These are phyloP conservation scores for Cyphellophora europaea DNA, from an alignment of 2,329 filamentous ascomycete species.

Conservation along the genomic window DNA sequence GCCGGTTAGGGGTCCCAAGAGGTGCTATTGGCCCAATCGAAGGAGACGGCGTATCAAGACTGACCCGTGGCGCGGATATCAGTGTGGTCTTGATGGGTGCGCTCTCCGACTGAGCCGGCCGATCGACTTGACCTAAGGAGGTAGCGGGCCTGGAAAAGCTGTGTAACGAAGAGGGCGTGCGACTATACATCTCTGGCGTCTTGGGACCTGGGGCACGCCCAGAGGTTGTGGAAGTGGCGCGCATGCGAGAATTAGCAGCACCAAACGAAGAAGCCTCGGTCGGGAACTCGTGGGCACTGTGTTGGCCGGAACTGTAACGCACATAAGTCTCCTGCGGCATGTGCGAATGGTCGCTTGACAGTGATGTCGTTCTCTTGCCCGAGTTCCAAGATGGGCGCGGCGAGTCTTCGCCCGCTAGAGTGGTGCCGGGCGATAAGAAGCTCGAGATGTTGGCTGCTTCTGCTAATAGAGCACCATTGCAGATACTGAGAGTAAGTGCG, in stretches of 20 bases:
- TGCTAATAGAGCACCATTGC: conserved; percentile 61
- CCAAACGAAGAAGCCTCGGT: conserved; percentile 26
- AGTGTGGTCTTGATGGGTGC: conserved; percentile 10
- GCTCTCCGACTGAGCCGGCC: too few species aligned
- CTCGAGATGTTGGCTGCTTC: conserved; percentile 51
- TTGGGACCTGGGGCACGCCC: conserved; percentile 19
- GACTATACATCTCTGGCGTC: conserved; percentile 9
- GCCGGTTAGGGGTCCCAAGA: conserved; percentile 16
- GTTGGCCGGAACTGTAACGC: neutral
- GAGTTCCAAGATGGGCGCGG: conserved; percentile 40
- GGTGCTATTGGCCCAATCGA: conserved; percentile 7
- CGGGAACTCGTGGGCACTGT: conserved; percentile 2
- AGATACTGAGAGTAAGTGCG: conserved; percentile 61
- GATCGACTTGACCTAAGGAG: neutral
- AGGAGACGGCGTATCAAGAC: conserved; percentile 35
- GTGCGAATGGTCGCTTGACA: conserved; percentile 46
- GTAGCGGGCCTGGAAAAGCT: conserved; percentile 1
- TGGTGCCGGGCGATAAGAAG: conserved; percentile 44
- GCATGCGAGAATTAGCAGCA: conserved; percentile 44
- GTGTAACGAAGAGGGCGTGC: conserved; percentile 5
- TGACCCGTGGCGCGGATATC: conserved; percentile 26
- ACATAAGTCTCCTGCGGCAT: conserved; percentile 20
- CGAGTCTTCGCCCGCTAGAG: conserved; percentile 27
- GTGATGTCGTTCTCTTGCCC: conserved; percentile 29
- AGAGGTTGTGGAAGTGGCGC: conserved; percentile 47